Conservation (phyloP, 345 rosid genomes). For the Ailanthus altissimus region DNA sequence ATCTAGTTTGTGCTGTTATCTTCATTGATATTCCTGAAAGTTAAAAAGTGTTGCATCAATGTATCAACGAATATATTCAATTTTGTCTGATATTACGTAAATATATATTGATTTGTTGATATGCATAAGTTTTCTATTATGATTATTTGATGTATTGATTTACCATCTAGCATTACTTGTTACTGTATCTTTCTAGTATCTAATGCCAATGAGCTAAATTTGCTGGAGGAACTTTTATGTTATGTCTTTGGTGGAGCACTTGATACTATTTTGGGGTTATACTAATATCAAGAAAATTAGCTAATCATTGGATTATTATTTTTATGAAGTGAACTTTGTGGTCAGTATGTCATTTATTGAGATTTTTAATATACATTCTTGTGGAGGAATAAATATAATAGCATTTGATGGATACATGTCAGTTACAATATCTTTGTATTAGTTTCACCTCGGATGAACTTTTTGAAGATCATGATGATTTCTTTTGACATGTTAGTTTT, state of each 20-base stretch:
- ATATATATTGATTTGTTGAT: neutral
- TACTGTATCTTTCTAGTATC: neutral
- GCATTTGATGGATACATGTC: neutral
- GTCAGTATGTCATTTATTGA: neutral
- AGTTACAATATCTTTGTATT: neutral
- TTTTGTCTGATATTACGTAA: neutral
- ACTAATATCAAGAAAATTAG: neutral
- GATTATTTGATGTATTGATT: neutral
- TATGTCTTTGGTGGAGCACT: neutral
- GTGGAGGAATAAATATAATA: neutral
- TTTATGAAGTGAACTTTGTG: neutral
- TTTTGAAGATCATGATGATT: neutral
- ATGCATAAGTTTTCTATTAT: neutral
- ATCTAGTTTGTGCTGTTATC: neutral
- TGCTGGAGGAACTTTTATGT: neutral
- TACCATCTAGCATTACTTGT: neutral
- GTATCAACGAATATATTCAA: neutral
- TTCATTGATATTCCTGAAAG: neutral
- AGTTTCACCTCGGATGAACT: neutral
- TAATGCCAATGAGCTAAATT: constrained; percentile 1
- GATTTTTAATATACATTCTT: neutral
- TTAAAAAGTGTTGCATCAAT: neutral
- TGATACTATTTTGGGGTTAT: neutral
- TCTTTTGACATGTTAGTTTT: neutral
- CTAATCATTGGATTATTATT: neutral